These are phyloP conservation scores for Alnus rubra DNA, from an alignment of 306 rosid species.

Conservation along the genomic window DNA sequence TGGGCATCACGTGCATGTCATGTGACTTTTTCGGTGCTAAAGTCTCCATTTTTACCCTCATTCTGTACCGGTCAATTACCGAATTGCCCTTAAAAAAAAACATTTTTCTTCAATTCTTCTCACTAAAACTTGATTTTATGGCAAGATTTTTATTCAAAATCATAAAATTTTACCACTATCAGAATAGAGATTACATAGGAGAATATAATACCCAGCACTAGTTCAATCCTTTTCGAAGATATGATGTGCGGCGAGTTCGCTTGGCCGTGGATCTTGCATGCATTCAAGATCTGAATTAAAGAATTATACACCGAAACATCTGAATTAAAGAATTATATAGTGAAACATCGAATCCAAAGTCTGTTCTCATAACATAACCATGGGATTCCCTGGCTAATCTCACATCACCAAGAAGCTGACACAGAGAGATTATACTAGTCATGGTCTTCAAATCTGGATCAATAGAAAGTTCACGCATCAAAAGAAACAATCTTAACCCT, in stretches of 20 bases:
- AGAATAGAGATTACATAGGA: slow-evolving; percentile 73
- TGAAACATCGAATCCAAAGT: slow-evolving; percentile 53
- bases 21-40: no score
- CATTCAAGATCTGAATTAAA: slow-evolving; percentile 58
- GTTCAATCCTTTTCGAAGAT: slow-evolving; percentile 58
- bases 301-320: slow-evolving; percentile 60
- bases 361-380: slow-evolving; percentile 60
- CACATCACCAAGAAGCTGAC: slow-evolving; percentile 63
- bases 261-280: slow-evolving; percentile 67
- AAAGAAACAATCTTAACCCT: slow-evolving; percentile 67
- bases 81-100: no score
- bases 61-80: no score
- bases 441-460: slow-evolving; percentile 80
- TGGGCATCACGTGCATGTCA: no score
- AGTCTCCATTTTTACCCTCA: no score
- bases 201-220: slow-evolving; percentile 76
- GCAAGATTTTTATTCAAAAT: no score
- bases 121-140: no score
- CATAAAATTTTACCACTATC: slow-evolving; percentile 32
- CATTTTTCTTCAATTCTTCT: no score
- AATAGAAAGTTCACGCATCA: slow-evolving; percentile 56
- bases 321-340: slow-evolving; percentile 68
- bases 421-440: slow-evolving; percentile 82
- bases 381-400: slow-evolving; percentile 73
- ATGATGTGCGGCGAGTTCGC: slow-evolving; percentile 70